Conservation (phyloP, 352 stramenopile species). For the Nothophytophthora sp. region DNA sequence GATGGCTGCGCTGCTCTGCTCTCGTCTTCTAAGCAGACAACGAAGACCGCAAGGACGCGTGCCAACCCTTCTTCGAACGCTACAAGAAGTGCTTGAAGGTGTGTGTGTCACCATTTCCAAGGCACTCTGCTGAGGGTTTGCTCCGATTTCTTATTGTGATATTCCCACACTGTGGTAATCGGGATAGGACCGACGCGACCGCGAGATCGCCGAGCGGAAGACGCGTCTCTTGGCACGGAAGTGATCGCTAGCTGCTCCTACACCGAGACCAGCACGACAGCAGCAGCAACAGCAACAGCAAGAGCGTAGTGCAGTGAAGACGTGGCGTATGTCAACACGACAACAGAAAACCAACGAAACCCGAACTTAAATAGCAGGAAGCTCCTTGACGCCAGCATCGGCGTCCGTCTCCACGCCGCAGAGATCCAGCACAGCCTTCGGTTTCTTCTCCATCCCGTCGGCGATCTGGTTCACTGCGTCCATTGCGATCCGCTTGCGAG, state of each 20-base stretch:
- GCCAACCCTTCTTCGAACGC: conserved; percentile 60
- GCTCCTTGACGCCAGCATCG: conserved; percentile 63
- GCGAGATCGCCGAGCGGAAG: conserved; percentile 33
- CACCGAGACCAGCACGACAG: too few relatives aligned
- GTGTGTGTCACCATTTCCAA: background rate
- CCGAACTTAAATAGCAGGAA: conserved; percentile 65
- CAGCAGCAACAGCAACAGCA: conserved; percentile 3
- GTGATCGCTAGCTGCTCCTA: background rate
- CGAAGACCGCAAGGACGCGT: conserved; percentile 44
- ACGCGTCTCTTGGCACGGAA: conserved; percentile 21
- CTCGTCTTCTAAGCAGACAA: conserved; percentile 32
- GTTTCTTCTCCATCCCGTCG: conserved; percentile 86
- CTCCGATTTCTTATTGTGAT: background rate
- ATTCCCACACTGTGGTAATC: background rate
- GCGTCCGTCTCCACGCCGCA: conserved; percentile 71
- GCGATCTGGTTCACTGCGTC: conserved; percentile 79
- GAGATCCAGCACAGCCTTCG: conserved; percentile 60
- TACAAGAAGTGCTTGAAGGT: conserved; percentile 72
- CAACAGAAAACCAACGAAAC: conserved; percentile 4
- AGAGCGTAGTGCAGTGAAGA: too few relatives aligned
- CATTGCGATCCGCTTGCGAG: conserved; percentile 77
- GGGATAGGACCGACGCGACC: conserved; percentile 38
- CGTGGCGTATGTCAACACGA: too few relatives aligned
- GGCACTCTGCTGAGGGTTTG: background rate
- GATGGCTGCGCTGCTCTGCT: background rate